Evolutionary conservation across 305 asterid genomes (phyloP).

Genomic region (Andrographis paniculata): DNA sequence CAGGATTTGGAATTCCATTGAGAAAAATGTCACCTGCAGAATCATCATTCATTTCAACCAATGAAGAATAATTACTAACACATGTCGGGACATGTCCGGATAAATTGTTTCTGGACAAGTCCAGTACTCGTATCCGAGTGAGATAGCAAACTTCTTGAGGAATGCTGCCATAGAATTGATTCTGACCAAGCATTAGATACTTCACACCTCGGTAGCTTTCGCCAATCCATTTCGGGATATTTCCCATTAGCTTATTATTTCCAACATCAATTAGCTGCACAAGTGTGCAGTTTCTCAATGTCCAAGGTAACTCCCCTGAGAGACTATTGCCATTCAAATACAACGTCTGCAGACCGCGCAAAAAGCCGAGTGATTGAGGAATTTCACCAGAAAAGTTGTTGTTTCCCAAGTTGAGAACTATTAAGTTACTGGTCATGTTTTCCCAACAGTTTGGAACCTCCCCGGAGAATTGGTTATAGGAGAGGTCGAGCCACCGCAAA

Average conservation of each 20-base stretch:
- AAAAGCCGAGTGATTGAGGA: conserved; percentile 9
- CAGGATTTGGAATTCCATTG: too few species aligned
- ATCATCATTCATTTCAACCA: too few species aligned
- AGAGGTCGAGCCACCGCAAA: conserved; percentile 13
- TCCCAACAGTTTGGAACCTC: conserved; percentile 33
- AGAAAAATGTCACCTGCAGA: too few species aligned
- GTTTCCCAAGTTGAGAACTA: conserved; percentile 20
- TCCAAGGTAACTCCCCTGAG: neutral
- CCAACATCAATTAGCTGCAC: neutral
- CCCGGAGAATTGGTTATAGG: conserved; percentile 20
- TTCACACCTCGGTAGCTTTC: neutral
- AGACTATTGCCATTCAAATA: neutral
- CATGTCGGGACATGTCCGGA: neutral
- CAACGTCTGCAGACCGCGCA: neutral
- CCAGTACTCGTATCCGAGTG: neutral
- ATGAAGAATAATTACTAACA: too few species aligned
- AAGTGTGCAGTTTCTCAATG: neutral
- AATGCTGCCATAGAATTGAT: neutral
- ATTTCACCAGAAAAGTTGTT: conserved; percentile 24
- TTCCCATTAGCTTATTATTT: neutral
- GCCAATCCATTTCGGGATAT: neutral
- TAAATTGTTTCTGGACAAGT: neutral
- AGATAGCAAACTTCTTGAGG: neutral
- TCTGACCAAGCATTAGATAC: neutral
- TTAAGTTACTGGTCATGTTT: conserved; percentile 13